These are phyloP conservation scores for Phytophthora pinifolia DNA, from an alignment of 352 stramenopile species.

Conservation along the genomic window DNA sequence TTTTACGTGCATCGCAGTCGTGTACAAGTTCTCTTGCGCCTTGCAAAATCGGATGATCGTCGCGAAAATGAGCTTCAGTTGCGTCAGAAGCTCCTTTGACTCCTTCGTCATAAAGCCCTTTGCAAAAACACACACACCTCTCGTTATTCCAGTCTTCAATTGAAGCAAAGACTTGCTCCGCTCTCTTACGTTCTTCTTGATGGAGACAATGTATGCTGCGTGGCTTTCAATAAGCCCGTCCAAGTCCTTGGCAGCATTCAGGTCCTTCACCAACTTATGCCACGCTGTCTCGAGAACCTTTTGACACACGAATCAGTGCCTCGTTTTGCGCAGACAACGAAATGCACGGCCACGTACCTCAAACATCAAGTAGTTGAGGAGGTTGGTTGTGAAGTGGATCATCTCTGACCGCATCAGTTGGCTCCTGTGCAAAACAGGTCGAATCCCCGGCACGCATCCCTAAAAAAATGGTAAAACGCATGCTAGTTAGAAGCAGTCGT, in stretches of 20 bases:
- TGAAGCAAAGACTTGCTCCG: neutral
- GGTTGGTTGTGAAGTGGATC: constrained; percentile 97
- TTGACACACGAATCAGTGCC: neutral
- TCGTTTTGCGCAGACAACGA: neutral
- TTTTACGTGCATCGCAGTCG: constrained; percentile 67
- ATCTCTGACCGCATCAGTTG: constrained; percentile 96
- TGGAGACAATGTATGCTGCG: constrained; percentile 92
- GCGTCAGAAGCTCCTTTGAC: constrained; percentile 64
- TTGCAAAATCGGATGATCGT: constrained; percentile 87
- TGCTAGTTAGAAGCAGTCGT: constrained; percentile 6
- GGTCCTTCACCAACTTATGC: constrained; percentile 89
- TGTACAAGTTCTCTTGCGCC: constrained; percentile 81
- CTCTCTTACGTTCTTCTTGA: constrained; percentile 82
- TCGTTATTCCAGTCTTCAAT: constrained; percentile 5
- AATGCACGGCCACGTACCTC: constrained; percentile 53
- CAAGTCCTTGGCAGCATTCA: constrained; percentile 91
- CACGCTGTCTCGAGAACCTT: constrained; percentile 94
- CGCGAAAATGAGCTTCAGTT: constrained; percentile 82
- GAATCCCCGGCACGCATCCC: constrained; percentile 58
- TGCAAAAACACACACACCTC: constrained; percentile 1
- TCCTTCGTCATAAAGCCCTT: constrained; percentile 87
- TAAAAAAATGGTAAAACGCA: constrained; percentile 17
- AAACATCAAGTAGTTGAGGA: constrained; percentile 99
- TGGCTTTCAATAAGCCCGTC: constrained; percentile 97
- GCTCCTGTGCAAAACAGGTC: constrained; percentile 89